Base-by-base conservation (phyloP, 148 eudicot genomes). In the Dysphania ambrosioides region DNA sequence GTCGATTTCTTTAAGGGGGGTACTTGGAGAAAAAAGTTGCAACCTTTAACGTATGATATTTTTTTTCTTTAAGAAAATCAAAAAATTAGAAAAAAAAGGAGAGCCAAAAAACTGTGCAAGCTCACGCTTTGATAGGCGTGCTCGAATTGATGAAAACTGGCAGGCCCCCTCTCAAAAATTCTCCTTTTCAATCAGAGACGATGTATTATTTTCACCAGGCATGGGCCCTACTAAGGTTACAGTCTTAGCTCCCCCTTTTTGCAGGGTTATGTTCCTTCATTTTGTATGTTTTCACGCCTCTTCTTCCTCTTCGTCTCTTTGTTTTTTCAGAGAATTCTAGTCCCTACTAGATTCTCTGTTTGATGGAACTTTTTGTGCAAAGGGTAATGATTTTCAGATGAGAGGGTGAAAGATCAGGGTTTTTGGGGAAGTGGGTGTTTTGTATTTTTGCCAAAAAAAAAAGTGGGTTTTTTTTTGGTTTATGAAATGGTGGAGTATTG, bases 101-200 rank as follows among this genome's bases (percentile, higher is more conserved):
- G n/a, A n/a, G n/a, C n/a, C n/a, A 40, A 49, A 66, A 75, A 57
- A n/a, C 64, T 38, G 63, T 47, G 35, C 41, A 38, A 27, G 57
- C 57, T 85, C 89, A 89, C 87, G 91, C 97, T 90, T 93, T 79
- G 96, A 66, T 90, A 77, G 81, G 97, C 97, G 97, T 93, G 97
- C 96, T 93, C 86, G 72, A 81, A 83, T 75, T 44, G 82, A 76
- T 71, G 74, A 74, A 75, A 42, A n/a, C 4, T 42, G 7, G 66
- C 55, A 61, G 64, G 69, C 80, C 83, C 72, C n/a, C n/a, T n/a
- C 57, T 72, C 81, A 42, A 79, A 73, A 38, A 23, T 15, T n/a
- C n/a, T n/a, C n/a, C n/a, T 67, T 57, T 60, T 70, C 63, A 19
- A 31, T 16, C 62, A 49, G 53, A n/a, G n/a, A n/a, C n/a, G n/a